A percentile compares a stretch with the other conserved stretches of the same genome.
These are phyloP conservation scores for Mortierella sp. DNA, from an alignment of 371 early-diverging fungal species.

Conservation along the genomic window DNA sequence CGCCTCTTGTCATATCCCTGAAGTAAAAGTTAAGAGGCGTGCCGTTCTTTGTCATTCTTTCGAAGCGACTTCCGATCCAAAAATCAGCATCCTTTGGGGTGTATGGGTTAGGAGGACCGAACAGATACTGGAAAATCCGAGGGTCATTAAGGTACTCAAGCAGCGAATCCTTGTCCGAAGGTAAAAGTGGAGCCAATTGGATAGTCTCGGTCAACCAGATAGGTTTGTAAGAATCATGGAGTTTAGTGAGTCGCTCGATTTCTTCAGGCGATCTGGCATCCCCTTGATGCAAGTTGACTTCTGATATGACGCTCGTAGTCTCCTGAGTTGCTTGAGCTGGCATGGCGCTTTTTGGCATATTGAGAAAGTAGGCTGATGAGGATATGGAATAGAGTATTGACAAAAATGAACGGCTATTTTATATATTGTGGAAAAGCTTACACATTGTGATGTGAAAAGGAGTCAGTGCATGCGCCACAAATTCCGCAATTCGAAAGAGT, in stretches of 20 bases:
- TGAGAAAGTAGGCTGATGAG: too few species aligned
- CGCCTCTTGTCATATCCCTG: slow-evolving; percentile 42
- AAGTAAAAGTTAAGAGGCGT: slow-evolving; percentile 15
- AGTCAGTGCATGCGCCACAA: too few species aligned
- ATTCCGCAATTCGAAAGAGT: too few species aligned
- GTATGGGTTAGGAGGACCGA: slow-evolving; percentile 46
- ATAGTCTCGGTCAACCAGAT: slow-evolving; percentile 51
- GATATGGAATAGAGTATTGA: background rate
- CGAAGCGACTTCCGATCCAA: slow-evolving; percentile 23
- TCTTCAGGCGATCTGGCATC: slow-evolving; percentile 27
- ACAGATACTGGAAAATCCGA: slow-evolving; percentile 19
- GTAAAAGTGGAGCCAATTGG: slow-evolving; percentile 27
- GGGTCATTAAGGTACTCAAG: slow-evolving; percentile 34
- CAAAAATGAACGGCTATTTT: background rate
- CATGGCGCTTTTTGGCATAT: background rate
- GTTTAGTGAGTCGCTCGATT: slow-evolving; percentile 6
- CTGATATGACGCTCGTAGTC: background rate
- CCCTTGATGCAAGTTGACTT: background rate
- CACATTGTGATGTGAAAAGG: too few species aligned
- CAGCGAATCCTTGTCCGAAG: slow-evolving; percentile 31
- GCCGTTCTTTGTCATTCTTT: slow-evolving; percentile 29
- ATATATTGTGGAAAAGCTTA: too few species aligned
- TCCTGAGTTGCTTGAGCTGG: background rate
- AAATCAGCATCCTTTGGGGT: slow-evolving; percentile 28
- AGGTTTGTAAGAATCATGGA: slow-evolving; percentile 35